phyloP scores from a whole-genome alignment of 495 filamentous ascomycete species.

The Penicillium cosmopolitanum region DNA sequence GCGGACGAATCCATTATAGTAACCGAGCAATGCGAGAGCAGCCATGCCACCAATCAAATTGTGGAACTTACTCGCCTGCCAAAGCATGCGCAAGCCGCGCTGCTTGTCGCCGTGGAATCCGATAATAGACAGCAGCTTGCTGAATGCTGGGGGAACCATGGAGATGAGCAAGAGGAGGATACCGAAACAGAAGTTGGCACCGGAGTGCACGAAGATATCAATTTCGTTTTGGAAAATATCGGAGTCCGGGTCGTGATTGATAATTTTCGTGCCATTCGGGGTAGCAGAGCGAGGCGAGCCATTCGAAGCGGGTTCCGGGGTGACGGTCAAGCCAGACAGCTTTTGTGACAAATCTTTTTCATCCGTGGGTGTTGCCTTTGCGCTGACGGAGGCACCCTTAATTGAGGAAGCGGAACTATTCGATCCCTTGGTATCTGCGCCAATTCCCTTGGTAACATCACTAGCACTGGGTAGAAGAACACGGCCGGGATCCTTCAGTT shows the following conservation, averaged over 20 bases:
- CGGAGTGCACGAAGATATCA: constrained; percentile 87
- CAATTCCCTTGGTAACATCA: constrained; percentile 20
- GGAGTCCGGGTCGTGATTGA: constrained; percentile 54
- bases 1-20: constrained; percentile 83
- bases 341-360: constrained; percentile 30
- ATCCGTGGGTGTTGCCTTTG: constrained; percentile 5
- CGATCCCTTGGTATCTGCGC: constrained; percentile 16
- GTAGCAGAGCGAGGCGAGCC: constrained; percentile 24
- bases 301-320: constrained; percentile 18
- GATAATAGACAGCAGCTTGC: constrained; percentile 80
- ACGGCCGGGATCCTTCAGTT: constrained; percentile 30
- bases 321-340: constrained; percentile 38
- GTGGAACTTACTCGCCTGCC: constrained; percentile 85
- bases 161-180: constrained; percentile 82
- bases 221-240: constrained; percentile 68
- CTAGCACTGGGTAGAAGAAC: constrained; percentile 17
- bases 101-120: constrained; percentile 92
- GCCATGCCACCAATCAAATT: constrained; percentile 93
- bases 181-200: constrained; percentile 86
- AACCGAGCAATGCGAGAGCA: constrained; percentile 77
- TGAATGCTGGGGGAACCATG: constrained; percentile 89
- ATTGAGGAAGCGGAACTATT: constrained; percentile 18
- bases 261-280: constrained; percentile 28
- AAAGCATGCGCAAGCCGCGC: constrained; percentile 80
- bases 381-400: constrained; percentile 8